Evolutionary conservation across 2,329 filamentous ascomycete genomes (phyloP), one percentile per base, ranked within the genome.

Genomic region (Didymella segeticola): DNA sequence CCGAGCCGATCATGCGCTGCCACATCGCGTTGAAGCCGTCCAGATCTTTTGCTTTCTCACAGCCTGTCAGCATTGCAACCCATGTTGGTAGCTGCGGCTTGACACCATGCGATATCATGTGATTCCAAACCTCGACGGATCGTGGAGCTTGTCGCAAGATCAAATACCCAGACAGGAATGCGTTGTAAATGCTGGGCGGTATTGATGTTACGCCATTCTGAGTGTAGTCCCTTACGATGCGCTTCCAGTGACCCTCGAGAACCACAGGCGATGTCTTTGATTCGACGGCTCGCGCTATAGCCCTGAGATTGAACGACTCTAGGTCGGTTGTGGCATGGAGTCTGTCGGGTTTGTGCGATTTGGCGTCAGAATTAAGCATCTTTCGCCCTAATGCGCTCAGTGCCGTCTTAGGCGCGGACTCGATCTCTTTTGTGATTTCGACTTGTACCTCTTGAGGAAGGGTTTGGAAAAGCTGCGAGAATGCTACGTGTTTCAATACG

Each of bases 1-100:
- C 83, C 1, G 85, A 81, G 8, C 67, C 68, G 3, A 82, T 66
- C 74, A 95, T 84, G 58, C 83, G 84, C 0, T 74, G 62, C 90
- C 91, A 96, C 26, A 92, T 80, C 1, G 79, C 79, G 49, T 87
- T 83, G 56, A 93, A 78, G 19, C 82, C 85, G n/a, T 77, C 70
- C 0, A 79, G 60, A 62, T 91, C 86, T 47, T 80, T 79, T 43
- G 84, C 80, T 43, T 79, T 80, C 66, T 82, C 83, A 73, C 87
- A 91, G 1, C 90, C 90, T 50, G 84, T 80, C 61, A 95, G 83
- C 83, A 95, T 89, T 36, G 84, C 78, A 31, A 86, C 88, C 83
- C 89, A 95, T 0, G 89, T 88, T 61, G 78, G 82, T 48, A 88
- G 64, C 6, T 81, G 86, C 12, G 89, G 87, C 50, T 77, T 71